Percentiles rank a stretch among this genome's conserved stretches.
These are phyloP conservation scores for Pseudozyma hubeiensis DNA, from an alignment of 1,284 basidiomycete genomes.

Conservation along the genomic window DNA sequence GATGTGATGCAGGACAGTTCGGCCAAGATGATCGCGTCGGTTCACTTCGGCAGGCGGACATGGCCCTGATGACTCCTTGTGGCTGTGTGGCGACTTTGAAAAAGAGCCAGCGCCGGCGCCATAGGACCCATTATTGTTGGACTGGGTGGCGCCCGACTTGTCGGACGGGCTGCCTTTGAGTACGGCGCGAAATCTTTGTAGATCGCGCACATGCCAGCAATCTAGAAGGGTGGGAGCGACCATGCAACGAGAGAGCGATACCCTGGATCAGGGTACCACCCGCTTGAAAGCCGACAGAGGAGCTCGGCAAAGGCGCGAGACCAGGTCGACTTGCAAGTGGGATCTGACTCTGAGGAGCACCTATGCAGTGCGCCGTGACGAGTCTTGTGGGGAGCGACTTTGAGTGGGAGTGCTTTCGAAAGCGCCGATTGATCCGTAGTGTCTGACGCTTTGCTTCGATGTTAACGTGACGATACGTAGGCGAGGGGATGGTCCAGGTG, in stretches of 20 bases:
- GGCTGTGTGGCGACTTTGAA: slow-evolving; percentile 47
- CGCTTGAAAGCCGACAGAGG: slow-evolving; percentile 34
- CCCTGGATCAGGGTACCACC: slow-evolving; percentile 46
- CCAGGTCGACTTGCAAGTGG: slow-evolving; percentile 44
- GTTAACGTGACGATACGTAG: no score
- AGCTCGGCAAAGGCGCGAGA: slow-evolving; percentile 25
- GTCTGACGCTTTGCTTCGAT: no score
- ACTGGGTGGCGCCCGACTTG: slow-evolving; percentile 27
- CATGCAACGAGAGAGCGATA: slow-evolving; percentile 51
- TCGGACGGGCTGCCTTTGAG: slow-evolving; percentile 57
- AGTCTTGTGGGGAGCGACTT: slow-evolving; percentile 1
- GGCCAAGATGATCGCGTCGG: slow-evolving; percentile 77
- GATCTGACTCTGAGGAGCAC: slow-evolving; percentile 23
- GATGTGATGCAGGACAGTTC: slow-evolving; percentile 84
- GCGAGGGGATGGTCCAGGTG: no score
- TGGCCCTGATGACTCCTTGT: slow-evolving; percentile 44
- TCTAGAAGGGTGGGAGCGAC: slow-evolving; percentile 61
- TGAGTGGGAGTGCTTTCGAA: not conserved
- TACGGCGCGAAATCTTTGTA: slow-evolving; percentile 60
- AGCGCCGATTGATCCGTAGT: not conserved
- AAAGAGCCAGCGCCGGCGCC: slow-evolving; percentile 16
- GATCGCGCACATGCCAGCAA: slow-evolving; percentile 65
- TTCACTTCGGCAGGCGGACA: slow-evolving; percentile 75
- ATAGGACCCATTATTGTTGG: slow-evolving; percentile 17
- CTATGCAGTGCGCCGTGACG: slow-evolving; percentile 7